Percentiles rank a stretch among this genome's conserved stretches.
Evolutionary conservation across 2,329 filamentous ascomycete genomes (phyloP).

Genomic region (Talaromyces funiculosus): DNA sequence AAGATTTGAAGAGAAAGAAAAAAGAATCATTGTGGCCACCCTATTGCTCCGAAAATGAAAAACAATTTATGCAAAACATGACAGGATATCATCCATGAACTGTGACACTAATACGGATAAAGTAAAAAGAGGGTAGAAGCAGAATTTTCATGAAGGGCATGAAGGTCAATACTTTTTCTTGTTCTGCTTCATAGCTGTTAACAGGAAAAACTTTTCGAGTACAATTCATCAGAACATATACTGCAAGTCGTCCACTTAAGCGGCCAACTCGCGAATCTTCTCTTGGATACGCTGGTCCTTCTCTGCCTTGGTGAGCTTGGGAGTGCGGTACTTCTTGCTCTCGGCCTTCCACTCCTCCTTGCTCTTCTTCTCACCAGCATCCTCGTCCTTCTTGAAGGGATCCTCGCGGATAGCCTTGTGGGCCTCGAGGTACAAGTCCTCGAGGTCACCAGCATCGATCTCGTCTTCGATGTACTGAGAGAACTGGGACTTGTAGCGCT

Average conservation of each 20-base stretch:
- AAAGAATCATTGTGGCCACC: constrained; percentile 19
- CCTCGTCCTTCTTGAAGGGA: constrained; percentile 86
- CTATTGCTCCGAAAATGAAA: constrained; percentile 25
- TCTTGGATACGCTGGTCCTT: constrained; percentile 76
- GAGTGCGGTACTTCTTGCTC: constrained; percentile 78
- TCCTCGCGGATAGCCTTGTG: constrained; percentile 97
- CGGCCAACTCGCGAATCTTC: constrained; percentile 75
- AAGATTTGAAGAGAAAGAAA: constrained; percentile 6
- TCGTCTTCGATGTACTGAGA: constrained; percentile 96
- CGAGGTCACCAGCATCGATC: constrained; percentile 89
- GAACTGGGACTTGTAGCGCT: constrained; percentile 99
- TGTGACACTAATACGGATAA: constrained; percentile 10
- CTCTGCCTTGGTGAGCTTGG: constrained; percentile 78
- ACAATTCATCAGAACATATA: constrained; percentile 12
- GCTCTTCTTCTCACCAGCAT: constrained; percentile 77
- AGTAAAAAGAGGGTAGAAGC: background rate
- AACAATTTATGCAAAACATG: constrained; percentile 19
- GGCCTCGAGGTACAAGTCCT: constrained; percentile 93
- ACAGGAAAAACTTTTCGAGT: constrained; percentile 1
- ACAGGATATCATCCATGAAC: constrained; percentile 28
- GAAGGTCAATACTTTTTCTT: constrained; percentile 5
- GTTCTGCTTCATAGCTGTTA: background rate
- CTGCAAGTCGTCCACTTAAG: constrained; percentile 26
- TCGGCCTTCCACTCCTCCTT: constrained; percentile 97
- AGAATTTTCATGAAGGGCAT: background rate